Conservation (phyloP, 305 asterid genomes). For the Fraxinus albicans region DNA sequence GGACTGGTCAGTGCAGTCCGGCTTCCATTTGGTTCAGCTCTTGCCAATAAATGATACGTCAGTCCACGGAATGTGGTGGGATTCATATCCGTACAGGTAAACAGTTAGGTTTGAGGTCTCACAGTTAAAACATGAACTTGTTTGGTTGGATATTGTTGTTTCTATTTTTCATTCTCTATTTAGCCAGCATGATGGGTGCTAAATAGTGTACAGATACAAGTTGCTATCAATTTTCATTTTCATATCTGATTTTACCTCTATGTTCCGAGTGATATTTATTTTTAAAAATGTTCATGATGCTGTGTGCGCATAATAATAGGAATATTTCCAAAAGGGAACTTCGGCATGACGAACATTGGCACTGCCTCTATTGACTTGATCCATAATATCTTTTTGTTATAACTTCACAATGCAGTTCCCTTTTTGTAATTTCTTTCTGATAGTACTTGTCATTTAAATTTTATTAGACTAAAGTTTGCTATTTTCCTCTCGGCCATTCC, state of each 20-base stretch:
- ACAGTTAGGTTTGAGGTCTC: constrained; percentile 1
- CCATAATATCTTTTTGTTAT: not conserved
- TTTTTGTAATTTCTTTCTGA: not conserved
- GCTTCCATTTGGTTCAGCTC: constrained; percentile 95
- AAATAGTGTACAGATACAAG: not conserved
- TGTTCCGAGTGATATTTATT: not conserved
- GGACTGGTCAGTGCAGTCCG: constrained; percentile 88
- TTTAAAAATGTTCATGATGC: not conserved
- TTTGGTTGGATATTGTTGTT: not conserved
- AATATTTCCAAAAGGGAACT: not conserved
- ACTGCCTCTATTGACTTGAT: not conserved
- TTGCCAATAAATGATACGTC: constrained; percentile 97
- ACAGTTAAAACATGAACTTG: not conserved
- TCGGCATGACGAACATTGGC: not conserved
- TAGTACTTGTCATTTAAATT: not conserved
- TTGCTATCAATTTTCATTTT: not conserved
- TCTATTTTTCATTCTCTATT: not conserved
- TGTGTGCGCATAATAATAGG: not conserved
- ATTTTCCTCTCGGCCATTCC: constrained; percentile 14
- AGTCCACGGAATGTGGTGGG: constrained; percentile 98
- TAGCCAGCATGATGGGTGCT: not conserved
- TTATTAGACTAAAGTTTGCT: not conserved
- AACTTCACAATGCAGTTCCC: not conserved
- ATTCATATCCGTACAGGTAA: constrained; percentile 98
- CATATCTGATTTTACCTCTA: not conserved